Evolutionary conservation across 805 yeast genomes (phyloP).

Genomic region (Lipomyces orientalis): DNA sequence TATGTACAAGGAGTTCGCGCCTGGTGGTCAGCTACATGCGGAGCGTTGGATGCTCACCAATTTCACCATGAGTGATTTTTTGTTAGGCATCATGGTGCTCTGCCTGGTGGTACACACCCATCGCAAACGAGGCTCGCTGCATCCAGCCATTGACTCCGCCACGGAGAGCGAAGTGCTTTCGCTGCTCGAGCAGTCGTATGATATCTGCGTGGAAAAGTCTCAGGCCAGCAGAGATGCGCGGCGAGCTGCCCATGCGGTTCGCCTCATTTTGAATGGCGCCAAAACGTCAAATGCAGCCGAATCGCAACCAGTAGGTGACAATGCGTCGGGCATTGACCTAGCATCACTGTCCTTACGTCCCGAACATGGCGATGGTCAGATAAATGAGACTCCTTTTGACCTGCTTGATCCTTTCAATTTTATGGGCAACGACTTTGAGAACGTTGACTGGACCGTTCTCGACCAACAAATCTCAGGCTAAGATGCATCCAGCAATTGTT

Average conservation of each 20-base stretch:
- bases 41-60: conserved; percentile 3
- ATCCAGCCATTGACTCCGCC: conserved; percentile 5
- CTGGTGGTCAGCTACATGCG: conserved; percentile 2
- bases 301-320: conserved; percentile 1
- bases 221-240: conserved; percentile 4
- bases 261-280: neutral
- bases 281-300: neutral
- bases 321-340: neutral
- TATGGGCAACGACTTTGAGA: conserved; percentile 3
- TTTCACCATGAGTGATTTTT: conserved; percentile 1
- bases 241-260: neutral
- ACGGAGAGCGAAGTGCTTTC: conserved; percentile 2
- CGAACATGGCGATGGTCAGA: neutral
- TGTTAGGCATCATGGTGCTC: neutral
- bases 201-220: conserved; percentile 8
- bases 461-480: neutral
- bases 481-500: conserved; percentile 1
- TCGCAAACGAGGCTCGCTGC: neutral
- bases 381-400: neutral
- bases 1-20: neutral
- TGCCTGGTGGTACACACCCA: conserved; percentile 7
- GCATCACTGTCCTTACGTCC: neutral
- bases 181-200: conserved; percentile 7
- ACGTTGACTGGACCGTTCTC: neutral
- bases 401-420: conserved; percentile 2